phyloP scores from a whole-genome alignment of 495 filamentous ascomycete genomes.

The Penicillium subrubescens region DNA sequence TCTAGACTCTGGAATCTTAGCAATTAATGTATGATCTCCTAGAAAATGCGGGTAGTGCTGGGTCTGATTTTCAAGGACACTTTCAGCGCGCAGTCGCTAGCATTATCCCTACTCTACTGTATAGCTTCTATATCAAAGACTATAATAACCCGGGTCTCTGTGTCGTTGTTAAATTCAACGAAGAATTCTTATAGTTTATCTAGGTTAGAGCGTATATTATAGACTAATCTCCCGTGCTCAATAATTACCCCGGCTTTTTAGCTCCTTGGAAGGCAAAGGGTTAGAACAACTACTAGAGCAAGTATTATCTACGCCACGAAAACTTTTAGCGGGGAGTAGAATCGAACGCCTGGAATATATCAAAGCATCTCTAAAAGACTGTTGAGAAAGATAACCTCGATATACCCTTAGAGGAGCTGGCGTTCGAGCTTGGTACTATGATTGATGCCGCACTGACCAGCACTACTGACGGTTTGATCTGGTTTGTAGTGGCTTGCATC shows the following conservation, averaged over 20 bases:
- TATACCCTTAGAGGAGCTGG: constrained; percentile 18
- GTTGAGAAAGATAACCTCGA: constrained; percentile 11
- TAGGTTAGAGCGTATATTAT: constrained; percentile 18
- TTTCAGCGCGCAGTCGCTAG: constrained; percentile 21
- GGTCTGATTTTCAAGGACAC: background rate
- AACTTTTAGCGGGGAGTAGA: constrained; percentile 2
- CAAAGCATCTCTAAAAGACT: constrained; percentile 11
- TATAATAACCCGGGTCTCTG: constrained; percentile 16
- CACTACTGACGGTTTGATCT: constrained; percentile 16
- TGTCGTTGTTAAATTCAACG: constrained; percentile 18
- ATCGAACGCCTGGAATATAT: constrained; percentile 9
- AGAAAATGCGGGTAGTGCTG: background rate
- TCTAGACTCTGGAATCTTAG: constrained; percentile 14
- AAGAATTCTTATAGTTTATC: constrained; percentile 21
- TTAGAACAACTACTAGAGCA: constrained; percentile 20
- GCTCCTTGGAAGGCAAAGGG: constrained; percentile 25
- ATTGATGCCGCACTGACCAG: constrained; percentile 26
- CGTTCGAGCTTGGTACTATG: constrained; percentile 26
- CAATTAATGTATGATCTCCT: background rate
- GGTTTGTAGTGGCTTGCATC: constrained; percentile 23
- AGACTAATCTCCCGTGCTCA: constrained; percentile 24
- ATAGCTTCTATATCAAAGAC: constrained; percentile 22
- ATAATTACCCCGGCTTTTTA: constrained; percentile 20
- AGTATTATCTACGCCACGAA: constrained; percentile 8
- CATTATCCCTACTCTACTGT: constrained; percentile 23